phyloP scores from a whole-genome alignment of 129 eudicot species.

The Helianthus tuberosus region DNA sequence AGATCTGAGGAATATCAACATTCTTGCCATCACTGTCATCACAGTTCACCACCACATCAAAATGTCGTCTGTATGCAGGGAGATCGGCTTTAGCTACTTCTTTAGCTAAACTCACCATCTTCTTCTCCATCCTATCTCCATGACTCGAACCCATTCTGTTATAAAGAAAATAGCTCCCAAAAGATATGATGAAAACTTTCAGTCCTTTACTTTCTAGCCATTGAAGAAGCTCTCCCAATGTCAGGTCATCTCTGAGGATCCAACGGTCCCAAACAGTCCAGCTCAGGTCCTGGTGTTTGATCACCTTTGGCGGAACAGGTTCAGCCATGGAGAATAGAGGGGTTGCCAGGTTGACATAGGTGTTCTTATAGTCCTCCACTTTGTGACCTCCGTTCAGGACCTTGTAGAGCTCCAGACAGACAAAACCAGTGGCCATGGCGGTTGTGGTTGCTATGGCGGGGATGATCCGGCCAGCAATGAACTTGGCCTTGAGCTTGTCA shows the following conservation, averaged over 20 bases:
- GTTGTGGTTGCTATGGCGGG: constrained; percentile 98
- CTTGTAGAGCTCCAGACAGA: constrained; percentile 92
- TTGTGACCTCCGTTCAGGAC: constrained; percentile 80
- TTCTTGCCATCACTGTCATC: constrained; percentile 53
- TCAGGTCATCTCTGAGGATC: constrained; percentile 72
- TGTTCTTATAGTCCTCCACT: constrained; percentile 85
- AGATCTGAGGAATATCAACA: constrained; percentile 80
- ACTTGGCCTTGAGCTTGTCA: constrained; percentile 92
- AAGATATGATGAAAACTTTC: constrained; percentile 84
- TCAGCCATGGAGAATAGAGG: constrained; percentile 97
- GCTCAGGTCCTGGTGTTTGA: constrained; percentile 81
- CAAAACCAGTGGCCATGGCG: constrained; percentile 96
- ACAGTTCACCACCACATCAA: constrained; percentile 76
- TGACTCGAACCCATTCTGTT: constrained; percentile 87
- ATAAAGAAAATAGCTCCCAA: constrained; percentile 81
- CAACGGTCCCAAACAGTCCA: constrained; percentile 99
- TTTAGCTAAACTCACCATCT: constrained; percentile 76
- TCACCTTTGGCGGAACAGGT: constrained; percentile 93
- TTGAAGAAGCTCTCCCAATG: constrained; percentile 64
- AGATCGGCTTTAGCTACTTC: constrained; percentile 76
- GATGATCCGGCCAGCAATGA: constrained; percentile 94
- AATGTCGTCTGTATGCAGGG: constrained; percentile 65
- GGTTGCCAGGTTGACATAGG: constrained; percentile 92
- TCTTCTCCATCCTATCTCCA: constrained; percentile 74
- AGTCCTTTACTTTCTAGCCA: constrained; percentile 83